These are phyloP conservation scores for Cercospora zeina DNA, from an alignment of 2,329 filamentous ascomycete genomes.

Conservation along the genomic window DNA sequence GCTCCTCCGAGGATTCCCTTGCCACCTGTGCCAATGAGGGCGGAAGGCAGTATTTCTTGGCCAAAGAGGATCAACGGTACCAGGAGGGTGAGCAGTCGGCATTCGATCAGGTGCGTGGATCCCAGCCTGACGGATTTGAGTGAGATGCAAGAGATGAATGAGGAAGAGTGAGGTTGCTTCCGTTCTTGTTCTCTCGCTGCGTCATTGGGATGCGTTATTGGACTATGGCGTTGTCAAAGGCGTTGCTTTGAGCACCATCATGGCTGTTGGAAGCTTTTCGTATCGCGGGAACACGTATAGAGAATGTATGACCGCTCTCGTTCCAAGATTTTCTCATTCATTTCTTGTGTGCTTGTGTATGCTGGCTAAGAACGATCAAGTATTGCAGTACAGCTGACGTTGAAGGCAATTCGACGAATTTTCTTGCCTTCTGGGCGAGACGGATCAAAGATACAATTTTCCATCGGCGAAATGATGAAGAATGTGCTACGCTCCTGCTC, in stretches of 20 bases:
- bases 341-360: too few relatives aligned
- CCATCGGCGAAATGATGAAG: too few relatives aligned
- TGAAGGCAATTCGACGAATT: too few relatives aligned
- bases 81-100: conserved; percentile 17
- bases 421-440: too few relatives aligned
- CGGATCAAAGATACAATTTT: too few relatives aligned
- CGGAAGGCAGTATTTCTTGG: conserved; percentile 6
- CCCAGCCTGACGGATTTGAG: conserved; percentile 13
- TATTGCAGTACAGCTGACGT: too few relatives aligned
- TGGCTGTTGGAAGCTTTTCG: not conserved
- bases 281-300: not conserved
- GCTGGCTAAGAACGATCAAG: too few relatives aligned
- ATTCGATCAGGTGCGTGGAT: conserved; percentile 21
- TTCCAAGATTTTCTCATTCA: not conserved
- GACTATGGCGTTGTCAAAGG: not conserved
- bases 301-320: not conserved
- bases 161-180: not conserved
- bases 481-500: too few relatives aligned
- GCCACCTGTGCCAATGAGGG: conserved; percentile 7
- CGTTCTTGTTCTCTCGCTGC: not conserved
- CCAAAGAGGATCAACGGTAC: conserved; percentile 10
- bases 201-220: not conserved
- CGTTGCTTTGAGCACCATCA: not conserved
- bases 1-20: conserved; percentile 14
- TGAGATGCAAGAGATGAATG: conserved; percentile 3